These are phyloP conservation scores for Pulveroboletus sp. DNA, from an alignment of 768 basidiomycete species.

Conservation along the genomic window DNA sequence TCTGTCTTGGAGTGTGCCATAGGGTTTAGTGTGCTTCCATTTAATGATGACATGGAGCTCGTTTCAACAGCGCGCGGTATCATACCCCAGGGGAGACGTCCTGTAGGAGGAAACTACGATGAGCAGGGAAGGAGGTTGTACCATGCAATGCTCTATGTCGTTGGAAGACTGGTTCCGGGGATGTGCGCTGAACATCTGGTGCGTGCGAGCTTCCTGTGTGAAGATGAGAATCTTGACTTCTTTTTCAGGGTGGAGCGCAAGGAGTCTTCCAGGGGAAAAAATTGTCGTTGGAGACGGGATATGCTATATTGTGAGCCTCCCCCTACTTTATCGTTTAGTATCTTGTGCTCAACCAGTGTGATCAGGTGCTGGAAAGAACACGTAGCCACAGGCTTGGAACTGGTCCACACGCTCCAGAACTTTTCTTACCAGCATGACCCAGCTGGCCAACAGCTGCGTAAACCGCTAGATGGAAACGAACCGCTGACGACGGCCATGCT, in stretches of 20 bases:
- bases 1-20: background rate
- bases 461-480: conserved; percentile 1
- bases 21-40: conserved; percentile 2
- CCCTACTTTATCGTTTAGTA: too few relatives aligned
- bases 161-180: conserved; percentile 9
- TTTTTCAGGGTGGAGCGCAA: conserved; percentile 3
- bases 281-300: conserved; percentile 2
- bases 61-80: conserved; percentile 2
- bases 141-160: conserved; percentile 6
- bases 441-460: conserved; percentile 3
- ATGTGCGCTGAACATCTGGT: conserved; percentile 8
- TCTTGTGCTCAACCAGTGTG: too few relatives aligned
- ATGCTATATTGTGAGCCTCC: conserved; percentile 1
- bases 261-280: conserved; percentile 1
- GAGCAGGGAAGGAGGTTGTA: conserved; percentile 3
- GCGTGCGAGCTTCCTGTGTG: background rate
- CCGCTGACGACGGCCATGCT: background rate
- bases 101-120: conserved; percentile 5
- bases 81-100: conserved; percentile 2
- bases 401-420: background rate
- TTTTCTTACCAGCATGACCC: conserved; percentile 1
- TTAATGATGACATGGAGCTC: conserved; percentile 1
- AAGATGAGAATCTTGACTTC: background rate
- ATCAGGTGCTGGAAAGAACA: conserved; percentile 8
- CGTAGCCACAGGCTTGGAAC: background rate